phyloP scores from a whole-genome alignment of 2,329 filamentous ascomycete genomes.

The Dactylella cylindrospora region DNA sequence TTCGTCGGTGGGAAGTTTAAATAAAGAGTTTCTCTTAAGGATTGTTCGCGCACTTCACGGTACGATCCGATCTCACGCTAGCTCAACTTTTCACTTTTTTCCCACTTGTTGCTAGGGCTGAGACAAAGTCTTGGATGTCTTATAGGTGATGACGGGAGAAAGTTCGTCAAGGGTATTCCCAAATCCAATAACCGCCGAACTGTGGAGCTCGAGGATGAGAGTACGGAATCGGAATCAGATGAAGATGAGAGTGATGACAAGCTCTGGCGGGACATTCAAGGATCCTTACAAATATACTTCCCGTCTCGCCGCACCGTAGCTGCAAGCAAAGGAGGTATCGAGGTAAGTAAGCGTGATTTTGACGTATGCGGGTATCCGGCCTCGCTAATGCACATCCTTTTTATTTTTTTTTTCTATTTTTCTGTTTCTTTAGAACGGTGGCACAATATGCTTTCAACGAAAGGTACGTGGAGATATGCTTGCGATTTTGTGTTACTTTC shows the following conservation, averaged over 20 bases:
- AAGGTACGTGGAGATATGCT: constrained; percentile 39
- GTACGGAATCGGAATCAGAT: constrained; percentile 34
- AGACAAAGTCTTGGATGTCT: constrained; percentile 25
- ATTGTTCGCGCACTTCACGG: constrained; percentile 64
- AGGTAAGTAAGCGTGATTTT: constrained; percentile 54
- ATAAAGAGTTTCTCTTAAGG: constrained; percentile 64
- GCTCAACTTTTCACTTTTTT: background rate
- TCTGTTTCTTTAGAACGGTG: constrained; percentile 64
- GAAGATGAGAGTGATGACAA: constrained; percentile 45
- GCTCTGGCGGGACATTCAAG: constrained; percentile 50
- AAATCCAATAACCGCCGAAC: constrained; percentile 30
- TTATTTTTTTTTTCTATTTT: no score
- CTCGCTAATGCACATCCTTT: constrained; percentile 49
- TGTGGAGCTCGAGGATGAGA: constrained; percentile 57
- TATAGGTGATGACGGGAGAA: constrained; percentile 38
- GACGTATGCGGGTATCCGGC: constrained; percentile 38
- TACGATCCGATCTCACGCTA: constrained; percentile 45
- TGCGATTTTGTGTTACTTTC: background rate
- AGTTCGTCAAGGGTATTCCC: constrained; percentile 31
- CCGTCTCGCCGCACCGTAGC: constrained; percentile 71
- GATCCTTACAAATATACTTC: constrained; percentile 74
- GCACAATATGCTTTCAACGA: constrained; percentile 75
- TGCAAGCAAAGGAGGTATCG: constrained; percentile 64
- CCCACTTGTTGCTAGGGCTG: constrained; percentile 31
- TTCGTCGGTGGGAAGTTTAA: constrained; percentile 79